Conservation (phyloP, 257 asterid genomes). For the Gynochthodes officinalis region DNA sequence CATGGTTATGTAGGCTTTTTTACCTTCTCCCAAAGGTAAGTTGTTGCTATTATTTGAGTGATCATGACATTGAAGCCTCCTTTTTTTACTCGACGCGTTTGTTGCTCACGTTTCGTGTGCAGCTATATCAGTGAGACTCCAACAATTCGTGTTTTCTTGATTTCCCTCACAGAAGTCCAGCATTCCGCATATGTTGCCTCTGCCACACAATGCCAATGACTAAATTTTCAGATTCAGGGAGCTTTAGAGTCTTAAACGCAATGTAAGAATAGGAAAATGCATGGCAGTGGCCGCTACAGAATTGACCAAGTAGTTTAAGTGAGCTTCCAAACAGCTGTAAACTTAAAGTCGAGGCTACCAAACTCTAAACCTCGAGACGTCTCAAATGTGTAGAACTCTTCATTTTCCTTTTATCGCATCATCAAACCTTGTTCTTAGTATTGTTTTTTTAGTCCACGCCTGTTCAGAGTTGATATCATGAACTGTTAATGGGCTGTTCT, state of each 20-base stretch:
- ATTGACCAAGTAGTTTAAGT: background rate
- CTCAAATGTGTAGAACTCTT: background rate
- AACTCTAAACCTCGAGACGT: background rate
- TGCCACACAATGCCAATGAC: background rate
- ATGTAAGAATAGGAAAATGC: background rate
- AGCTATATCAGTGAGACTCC: background rate
- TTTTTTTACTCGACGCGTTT: background rate
- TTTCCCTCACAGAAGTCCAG: background rate
- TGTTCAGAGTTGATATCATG: background rate
- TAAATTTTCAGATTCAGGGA: too few relatives aligned
- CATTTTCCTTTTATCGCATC: too few relatives aligned
- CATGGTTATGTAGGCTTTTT: conserved; percentile 1
- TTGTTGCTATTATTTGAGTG: conserved; percentile 4
- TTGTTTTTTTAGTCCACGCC: background rate
- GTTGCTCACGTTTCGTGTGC: background rate
- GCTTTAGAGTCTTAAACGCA: background rate
- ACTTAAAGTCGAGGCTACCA: background rate
- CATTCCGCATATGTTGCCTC: background rate
- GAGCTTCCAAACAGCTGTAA: background rate
- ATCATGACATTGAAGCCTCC: conserved; percentile 10
- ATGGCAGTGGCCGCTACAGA: background rate
- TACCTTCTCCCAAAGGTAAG: conserved; percentile 2
- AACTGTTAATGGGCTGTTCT: background rate
- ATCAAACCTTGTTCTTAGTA: background rate
- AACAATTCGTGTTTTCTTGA: background rate